Evolutionary conservation across 805 yeast genomes (phyloP).

Genomic region (Diddensiella santjacobensis): DNA sequence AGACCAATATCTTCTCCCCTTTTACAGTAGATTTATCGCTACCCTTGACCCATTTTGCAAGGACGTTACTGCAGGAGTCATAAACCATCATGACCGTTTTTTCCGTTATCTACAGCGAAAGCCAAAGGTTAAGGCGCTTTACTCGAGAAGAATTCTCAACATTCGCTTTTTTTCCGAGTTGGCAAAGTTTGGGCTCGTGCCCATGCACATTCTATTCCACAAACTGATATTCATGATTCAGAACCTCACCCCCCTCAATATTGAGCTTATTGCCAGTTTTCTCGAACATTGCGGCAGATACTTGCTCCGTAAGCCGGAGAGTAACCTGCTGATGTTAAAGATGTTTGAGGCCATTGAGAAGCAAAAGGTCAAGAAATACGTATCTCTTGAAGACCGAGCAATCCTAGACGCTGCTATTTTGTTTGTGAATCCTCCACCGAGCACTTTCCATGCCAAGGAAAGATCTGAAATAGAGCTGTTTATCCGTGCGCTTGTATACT

Average conservation of each 20-base stretch:
- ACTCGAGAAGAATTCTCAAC: slow-evolving; percentile 26
- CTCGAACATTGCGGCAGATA: slow-evolving; percentile 73
- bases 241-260: slow-evolving; percentile 50
- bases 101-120: slow-evolving; percentile 23
- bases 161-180: slow-evolving; percentile 68
- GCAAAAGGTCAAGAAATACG: slow-evolving; percentile 45
- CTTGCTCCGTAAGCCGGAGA: slow-evolving; percentile 54
- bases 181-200: slow-evolving; percentile 70
- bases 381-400: slow-evolving; percentile 53
- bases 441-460: slow-evolving; percentile 25
- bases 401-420: slow-evolving; percentile 48
- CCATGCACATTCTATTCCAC: slow-evolving; percentile 68
- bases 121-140: slow-evolving; percentile 16
- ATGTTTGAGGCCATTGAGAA: slow-evolving; percentile 55
- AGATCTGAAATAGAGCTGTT: slow-evolving; percentile 37
- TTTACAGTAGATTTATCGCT: slow-evolving; percentile 67
- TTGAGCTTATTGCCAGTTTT: slow-evolving; percentile 64
- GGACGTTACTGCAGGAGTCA: slow-evolving; percentile 49
- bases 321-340: slow-evolving; percentile 54
- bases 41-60: slow-evolving; percentile 48
- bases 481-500: slow-evolving; percentile 47
- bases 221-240: slow-evolving; percentile 60
- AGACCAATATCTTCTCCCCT: slow-evolving; percentile 30
- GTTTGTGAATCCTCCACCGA: slow-evolving; percentile 33
- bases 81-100: slow-evolving; percentile 48